Base-by-base conservation (phyloP, 306 rosid genomes). In the Parietaria judaica region DNA sequence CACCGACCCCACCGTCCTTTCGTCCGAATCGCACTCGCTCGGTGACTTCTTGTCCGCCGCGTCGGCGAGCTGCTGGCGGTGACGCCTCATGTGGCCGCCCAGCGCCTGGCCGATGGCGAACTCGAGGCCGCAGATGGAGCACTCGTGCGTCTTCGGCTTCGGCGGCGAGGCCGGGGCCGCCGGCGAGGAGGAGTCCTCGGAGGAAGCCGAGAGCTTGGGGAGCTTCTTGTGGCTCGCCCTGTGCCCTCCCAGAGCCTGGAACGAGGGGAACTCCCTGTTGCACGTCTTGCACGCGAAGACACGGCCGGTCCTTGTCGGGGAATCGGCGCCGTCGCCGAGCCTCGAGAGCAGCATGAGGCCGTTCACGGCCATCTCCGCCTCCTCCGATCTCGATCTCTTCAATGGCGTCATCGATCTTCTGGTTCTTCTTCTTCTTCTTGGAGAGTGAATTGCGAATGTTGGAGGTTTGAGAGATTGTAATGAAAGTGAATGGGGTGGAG, bases 31-130 rank as follows among this genome's bases (percentile, higher is more conserved):
- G 36, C 6, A 11, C 14, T 31, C 46, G 11, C 7, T 31, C 6
- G 6, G 5, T 2, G 14, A 50, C 15, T 9, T 6, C 6, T 6
- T 10, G 8, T 8, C 58, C 17, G 36, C 6, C 4, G 58, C 58
- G 3, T 11, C 58, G 23, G 49, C 31, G 9, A 38, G 6, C 0
- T 5, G 51, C 3, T 64, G 68, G 41, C 85, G 79, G 58, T 91
- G 97, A n/a, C 90, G 79, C 43, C 97, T 80, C 97, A 91, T 85
- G 71, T 91, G 97, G 0, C 97, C 97, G 11, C 97, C 96, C 0
- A 91, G 82, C 2, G 97, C 96, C 50, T 91, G 97, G n/a, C 97
- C 97, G 5, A 78, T 37, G 1, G 79, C 60, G 23, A 91, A 91
- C 69, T 83, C 78, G 31, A 72, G 45, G 8, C 95, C 96, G 67